Percentiles rank a stretch among this genome's conserved stretches.
Conservation (phyloP, 1,139 yeast genomes). For the Meyerozyma carpophila region DNA sequence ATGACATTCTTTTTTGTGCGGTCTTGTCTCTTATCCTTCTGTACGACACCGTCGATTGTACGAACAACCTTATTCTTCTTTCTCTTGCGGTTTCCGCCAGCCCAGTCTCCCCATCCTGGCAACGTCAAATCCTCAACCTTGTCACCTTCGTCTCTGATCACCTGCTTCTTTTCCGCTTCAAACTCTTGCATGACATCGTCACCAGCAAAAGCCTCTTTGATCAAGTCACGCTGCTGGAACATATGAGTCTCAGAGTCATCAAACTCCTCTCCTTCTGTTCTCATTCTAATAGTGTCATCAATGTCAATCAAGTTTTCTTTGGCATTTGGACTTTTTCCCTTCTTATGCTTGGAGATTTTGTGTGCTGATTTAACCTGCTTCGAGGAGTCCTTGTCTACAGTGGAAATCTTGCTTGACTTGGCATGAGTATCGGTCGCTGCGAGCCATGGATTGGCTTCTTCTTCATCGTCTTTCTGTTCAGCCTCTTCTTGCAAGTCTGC, state of each 20-base stretch:
- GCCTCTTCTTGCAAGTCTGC: slow-evolving; percentile 1
- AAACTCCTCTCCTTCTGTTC: slow-evolving; percentile 27
- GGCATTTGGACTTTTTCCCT: slow-evolving; percentile 30
- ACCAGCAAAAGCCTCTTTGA: slow-evolving; percentile 93
- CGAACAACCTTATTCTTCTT: slow-evolving; percentile 62
- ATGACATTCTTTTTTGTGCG: slow-evolving; percentile 74
- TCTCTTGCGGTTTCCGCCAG: slow-evolving; percentile 51
- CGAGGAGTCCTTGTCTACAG: slow-evolving; percentile 57
- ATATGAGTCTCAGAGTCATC: slow-evolving; percentile 27
- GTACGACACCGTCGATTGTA: slow-evolving; percentile 68
- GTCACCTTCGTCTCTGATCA: slow-evolving; percentile 78
- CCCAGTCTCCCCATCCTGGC: slow-evolving; percentile 97
- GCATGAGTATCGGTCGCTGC: slow-evolving; percentile 30
- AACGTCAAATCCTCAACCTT: slow-evolving; percentile 77
- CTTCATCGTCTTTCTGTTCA: slow-evolving; percentile 11
- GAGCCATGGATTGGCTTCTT: slow-evolving; percentile 69
- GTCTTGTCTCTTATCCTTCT: slow-evolving; percentile 70
- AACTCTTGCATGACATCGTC: slow-evolving; percentile 87
- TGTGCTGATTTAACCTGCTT: slow-evolving; percentile 49
- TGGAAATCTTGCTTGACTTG: slow-evolving; percentile 48
- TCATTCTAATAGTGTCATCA: slow-evolving; percentile 36
- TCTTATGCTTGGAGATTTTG: slow-evolving; percentile 45
- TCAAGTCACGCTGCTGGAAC: slow-evolving; percentile 78
- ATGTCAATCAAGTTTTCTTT: slow-evolving; percentile 45
- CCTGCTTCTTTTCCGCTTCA: slow-evolving; percentile 63